These are phyloP conservation scores for Phytophthora cryptogea DNA, from an alignment of 352 stramenopile genomes.

Conservation along the genomic window DNA sequence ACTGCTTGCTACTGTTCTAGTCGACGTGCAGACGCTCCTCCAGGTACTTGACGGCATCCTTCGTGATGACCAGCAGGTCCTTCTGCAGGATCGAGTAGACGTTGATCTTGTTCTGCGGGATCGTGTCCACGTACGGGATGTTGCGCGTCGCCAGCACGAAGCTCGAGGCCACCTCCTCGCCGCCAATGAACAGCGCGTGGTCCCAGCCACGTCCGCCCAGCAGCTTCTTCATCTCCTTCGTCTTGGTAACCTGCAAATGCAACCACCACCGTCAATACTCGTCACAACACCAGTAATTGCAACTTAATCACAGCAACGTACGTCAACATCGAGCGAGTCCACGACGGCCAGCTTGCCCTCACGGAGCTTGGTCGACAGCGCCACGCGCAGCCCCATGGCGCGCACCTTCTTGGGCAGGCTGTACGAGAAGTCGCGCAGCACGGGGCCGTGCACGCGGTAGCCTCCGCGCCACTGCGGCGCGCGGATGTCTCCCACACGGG, in stretches of 20 bases:
- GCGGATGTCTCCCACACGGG: constrained; percentile 87
- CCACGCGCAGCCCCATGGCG: constrained; percentile 84
- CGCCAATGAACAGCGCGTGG: constrained; percentile 85
- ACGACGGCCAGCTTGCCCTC: constrained; percentile 87
- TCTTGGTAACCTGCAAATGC: constrained; percentile 69
- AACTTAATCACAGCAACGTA: constrained; percentile 36
- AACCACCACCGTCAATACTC: constrained; percentile 1
- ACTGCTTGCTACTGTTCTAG: constrained; percentile 38
- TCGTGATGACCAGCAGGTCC: constrained; percentile 86
- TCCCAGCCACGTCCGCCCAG: constrained; percentile 80
- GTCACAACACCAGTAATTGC: constrained; percentile 1
- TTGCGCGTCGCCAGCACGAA: constrained; percentile 86
- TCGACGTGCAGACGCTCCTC: constrained; percentile 86
- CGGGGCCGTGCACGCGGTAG: constrained; percentile 83
- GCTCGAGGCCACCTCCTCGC: constrained; percentile 72
- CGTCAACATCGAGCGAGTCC: constrained; percentile 74
- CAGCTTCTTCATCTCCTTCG: constrained; percentile 87
- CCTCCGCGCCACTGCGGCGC: constrained; percentile 86
- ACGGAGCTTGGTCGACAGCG: constrained; percentile 86
- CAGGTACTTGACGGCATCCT: constrained; percentile 88
- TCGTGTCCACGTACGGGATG: constrained; percentile 83
- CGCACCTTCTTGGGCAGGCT: constrained; percentile 88
- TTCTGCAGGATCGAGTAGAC: constrained; percentile 91
- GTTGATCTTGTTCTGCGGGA: constrained; percentile 90
- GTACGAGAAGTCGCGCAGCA: constrained; percentile 89